A percentile compares a stretch with the other conserved stretches of the same genome.
phyloP scores from a whole-genome alignment of 768 basidiomycete genomes.

The Lentinula sp. region DNA sequence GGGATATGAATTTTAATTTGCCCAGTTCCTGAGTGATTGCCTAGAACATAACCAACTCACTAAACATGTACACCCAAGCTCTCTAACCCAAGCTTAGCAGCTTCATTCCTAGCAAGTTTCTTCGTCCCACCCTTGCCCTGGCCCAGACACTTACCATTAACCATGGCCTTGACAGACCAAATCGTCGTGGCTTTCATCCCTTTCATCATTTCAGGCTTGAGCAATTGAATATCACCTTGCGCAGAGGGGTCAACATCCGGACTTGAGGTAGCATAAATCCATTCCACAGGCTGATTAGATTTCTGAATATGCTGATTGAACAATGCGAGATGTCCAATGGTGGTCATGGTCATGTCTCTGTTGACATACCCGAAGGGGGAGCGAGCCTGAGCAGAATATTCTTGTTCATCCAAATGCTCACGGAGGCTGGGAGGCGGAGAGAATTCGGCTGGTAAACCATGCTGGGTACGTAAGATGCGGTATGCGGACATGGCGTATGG shows the following conservation, averaged over 20 bases:
- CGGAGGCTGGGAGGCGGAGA: constrained; percentile 12
- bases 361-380: not conserved
- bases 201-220: constrained; percentile 17
- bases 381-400: not conserved
- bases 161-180: constrained; percentile 63
- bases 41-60: constrained; percentile 24
- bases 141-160: constrained; percentile 56
- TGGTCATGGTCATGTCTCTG: constrained; percentile 15
- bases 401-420: constrained; percentile 5
- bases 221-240: not conserved
- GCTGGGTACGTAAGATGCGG: constrained; percentile 53
- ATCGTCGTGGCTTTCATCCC: constrained; percentile 66
- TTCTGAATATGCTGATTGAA: constrained; percentile 78
- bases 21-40: not conserved
- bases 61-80: constrained; percentile 51
- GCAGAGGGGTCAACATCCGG: not conserved
- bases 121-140: constrained; percentile 67
- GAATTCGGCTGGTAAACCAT: constrained; percentile 49
- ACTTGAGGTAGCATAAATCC: constrained; percentile 51
- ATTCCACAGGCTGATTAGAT: constrained; percentile 52
- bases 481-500: constrained; percentile 65
- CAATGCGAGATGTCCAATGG: constrained; percentile 63
- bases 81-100: constrained; percentile 67
- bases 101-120: constrained; percentile 75
- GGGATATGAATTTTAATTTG: not conserved